Evolutionary conservation across 1,284 basidiomycete species (phyloP), one percentile per base, ranked within the genome.

Genomic region (Xanthoconium separans): DNA sequence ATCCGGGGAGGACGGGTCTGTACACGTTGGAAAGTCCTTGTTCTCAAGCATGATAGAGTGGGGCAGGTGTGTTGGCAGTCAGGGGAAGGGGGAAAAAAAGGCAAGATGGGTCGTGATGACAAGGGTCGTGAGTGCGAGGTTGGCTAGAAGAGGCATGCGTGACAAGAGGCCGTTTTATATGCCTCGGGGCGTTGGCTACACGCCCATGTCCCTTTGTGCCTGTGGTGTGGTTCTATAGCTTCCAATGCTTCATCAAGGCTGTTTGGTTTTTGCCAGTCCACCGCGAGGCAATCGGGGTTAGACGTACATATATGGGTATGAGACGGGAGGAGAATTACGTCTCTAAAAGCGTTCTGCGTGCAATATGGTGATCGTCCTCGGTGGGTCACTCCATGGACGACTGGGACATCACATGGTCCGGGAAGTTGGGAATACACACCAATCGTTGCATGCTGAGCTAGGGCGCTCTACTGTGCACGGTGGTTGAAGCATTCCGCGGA

Each of bases 211-310:
- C 48, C 27, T 45, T 41, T 18, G 30, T 58, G 53, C 13, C 40
- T n/a, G n/a, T n/a, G n/a, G n/a, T 47, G 22, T 18, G 16, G 2
- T 34, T 53, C 48, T 27, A 27, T 27, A 6, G 6, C 27, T 27
- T 27, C 27, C 6, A 27, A 44, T 60, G 33, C 50, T 39, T 36
- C 44, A 48, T 45, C 50, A 36, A 15, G 41, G 31, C n/a, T 42
- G 51, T 39, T 42, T 51, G 16, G 44, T 45, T 42, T 31, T 36
- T 6, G 22, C 48, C 42, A 27, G 34, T 27, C 30, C 40, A 43
- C 56, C 58, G 43, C 44, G 50, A 57, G 56, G 56, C 47, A 60
- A 70, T 65, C 51, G 62, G 54, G 42, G 65, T 55, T 44, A 50
- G 59, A 54, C 43, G 62, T 46, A 47, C 22, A 33, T 15, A 22